Evolutionary conservation across 2,329 filamentous ascomycete genomes (phyloP).

Genomic region (Ophiostoma sp.): DNA sequence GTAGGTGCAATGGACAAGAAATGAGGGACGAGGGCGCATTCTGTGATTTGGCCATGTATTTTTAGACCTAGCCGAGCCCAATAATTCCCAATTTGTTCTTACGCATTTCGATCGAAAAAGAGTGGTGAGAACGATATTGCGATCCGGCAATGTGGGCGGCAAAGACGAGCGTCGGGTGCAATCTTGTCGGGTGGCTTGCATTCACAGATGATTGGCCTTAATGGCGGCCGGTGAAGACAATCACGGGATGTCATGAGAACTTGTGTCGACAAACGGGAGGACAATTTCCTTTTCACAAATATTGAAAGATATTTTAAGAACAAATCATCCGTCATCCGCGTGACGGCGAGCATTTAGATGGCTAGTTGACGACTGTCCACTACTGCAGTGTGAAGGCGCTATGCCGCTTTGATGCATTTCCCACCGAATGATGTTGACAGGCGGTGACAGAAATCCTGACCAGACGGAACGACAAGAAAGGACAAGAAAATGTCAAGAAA

Average conservation of each 20-base stretch:
- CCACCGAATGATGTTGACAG: neutral
- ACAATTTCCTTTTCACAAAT: neutral
- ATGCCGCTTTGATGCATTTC: neutral
- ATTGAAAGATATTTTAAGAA: neutral
- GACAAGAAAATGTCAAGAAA: neutral
- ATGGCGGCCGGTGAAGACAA: neutral
- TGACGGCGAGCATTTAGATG: neutral
- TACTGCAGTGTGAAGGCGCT: constrained; percentile 14
- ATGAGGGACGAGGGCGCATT: neutral
- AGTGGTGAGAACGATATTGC: neutral
- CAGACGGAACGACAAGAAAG: neutral
- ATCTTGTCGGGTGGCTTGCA: neutral
- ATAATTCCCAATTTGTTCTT: neutral
- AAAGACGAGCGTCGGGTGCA: neutral
- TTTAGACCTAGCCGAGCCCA: neutral
- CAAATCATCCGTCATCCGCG: neutral
- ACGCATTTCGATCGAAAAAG: too few relatives aligned
- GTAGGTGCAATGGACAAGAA: neutral
- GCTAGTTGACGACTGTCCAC: neutral
- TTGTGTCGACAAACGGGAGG: neutral
- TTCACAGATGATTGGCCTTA: neutral
- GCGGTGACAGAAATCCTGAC: neutral
- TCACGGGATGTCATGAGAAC: neutral
- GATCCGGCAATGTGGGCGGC: neutral
- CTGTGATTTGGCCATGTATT: neutral